A percentile compares a stretch with the other conserved stretches of the same genome.
Conservation (phyloP, 768 basidiomycete species). For the Royoungia palumana region DNA sequence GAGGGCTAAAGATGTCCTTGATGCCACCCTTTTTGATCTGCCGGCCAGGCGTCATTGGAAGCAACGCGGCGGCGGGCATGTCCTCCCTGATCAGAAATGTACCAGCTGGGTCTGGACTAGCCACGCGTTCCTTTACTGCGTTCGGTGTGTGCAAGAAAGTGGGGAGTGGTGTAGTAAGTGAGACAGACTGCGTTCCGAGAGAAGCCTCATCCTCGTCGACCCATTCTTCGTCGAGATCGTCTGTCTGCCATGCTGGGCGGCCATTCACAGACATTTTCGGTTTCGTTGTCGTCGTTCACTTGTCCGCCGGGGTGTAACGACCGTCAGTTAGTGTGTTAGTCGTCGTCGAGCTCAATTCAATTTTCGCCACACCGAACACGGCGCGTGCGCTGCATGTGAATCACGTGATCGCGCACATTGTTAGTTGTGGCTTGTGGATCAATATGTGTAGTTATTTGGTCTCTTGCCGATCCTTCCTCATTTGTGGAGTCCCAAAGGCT, state of each 20-base stretch:
- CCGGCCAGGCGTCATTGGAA: slow-evolving; percentile 65
- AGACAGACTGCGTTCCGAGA: slow-evolving; percentile 51
- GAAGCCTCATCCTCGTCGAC: slow-evolving; percentile 51
- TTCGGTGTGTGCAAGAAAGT: slow-evolving; percentile 44
- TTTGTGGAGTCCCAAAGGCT: background rate
- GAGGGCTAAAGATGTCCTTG: slow-evolving; percentile 87
- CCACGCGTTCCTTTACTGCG: slow-evolving; percentile 31
- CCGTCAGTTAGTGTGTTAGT: background rate
- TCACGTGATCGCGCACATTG: slow-evolving; percentile 33
- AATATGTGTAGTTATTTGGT: slow-evolving; percentile 20
- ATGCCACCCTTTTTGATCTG: slow-evolving; percentile 52
- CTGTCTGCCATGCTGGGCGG: slow-evolving; percentile 80
- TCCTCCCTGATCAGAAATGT: slow-evolving; percentile 79
- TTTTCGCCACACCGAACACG: slow-evolving; percentile 4
- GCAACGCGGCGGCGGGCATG: slow-evolving; percentile 48
- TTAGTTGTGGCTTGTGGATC: slow-evolving; percentile 17
- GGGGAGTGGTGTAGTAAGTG: slow-evolving; percentile 55
- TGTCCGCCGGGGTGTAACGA: background rate
- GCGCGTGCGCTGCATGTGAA: slow-evolving; percentile 1
- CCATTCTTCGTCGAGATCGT: slow-evolving; percentile 92
- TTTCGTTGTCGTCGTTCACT: background rate
- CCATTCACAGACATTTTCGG: slow-evolving; percentile 10
- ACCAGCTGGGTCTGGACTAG: slow-evolving; percentile 43
- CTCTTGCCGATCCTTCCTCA: slow-evolving; percentile 14
- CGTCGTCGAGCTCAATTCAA: slow-evolving; percentile 2